These are phyloP conservation scores for Pseudomassariella vexata DNA, from an alignment of 2,329 filamentous ascomycete genomes.

Conservation along the genomic window DNA sequence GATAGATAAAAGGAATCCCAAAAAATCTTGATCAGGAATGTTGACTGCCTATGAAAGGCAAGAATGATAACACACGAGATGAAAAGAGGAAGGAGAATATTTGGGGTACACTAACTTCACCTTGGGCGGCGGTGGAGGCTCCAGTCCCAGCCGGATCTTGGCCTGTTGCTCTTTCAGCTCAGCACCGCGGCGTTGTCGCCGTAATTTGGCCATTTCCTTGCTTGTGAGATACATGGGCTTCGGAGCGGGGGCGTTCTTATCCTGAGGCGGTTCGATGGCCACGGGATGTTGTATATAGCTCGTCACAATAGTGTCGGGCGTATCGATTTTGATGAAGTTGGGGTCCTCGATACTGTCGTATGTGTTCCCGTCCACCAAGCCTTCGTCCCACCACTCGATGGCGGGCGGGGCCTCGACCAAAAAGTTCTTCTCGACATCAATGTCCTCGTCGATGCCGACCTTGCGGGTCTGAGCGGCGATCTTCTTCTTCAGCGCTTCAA, in stretches of 20 bases:
- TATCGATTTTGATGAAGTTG: constrained; percentile 69
- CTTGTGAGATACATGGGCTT: constrained; percentile 91
- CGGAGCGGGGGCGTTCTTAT: constrained; percentile 69
- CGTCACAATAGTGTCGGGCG: constrained; percentile 81
- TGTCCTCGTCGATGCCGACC: constrained; percentile 88
- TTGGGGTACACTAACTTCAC: too few relatives aligned
- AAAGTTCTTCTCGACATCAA: constrained; percentile 85
- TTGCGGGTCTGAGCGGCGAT: constrained; percentile 84
- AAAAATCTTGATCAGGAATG: too few relatives aligned
- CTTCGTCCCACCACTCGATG: constrained; percentile 98
- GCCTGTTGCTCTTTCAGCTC: constrained; percentile 95
- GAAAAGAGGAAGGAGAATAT: too few relatives aligned
- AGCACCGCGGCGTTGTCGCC: constrained; percentile 83
- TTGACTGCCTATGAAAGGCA: too few relatives aligned
- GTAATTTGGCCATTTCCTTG: constrained; percentile 86
- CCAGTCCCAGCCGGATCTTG: constrained; percentile 86
- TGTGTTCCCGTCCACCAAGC: constrained; percentile 65
- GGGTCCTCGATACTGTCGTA: too few relatives aligned
- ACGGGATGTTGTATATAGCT: constrained; percentile 91
- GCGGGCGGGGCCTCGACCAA: constrained; percentile 77
- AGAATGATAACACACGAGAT: too few relatives aligned
- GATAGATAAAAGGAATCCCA: too few relatives aligned
- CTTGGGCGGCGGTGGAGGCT: constrained; percentile 87
- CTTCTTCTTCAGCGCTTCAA: constrained; percentile 91
- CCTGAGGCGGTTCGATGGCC: constrained; percentile 83